Conservation (phyloP, 1,284 basidiomycete genomes). For the Ceratobasidium sp. region DNA sequence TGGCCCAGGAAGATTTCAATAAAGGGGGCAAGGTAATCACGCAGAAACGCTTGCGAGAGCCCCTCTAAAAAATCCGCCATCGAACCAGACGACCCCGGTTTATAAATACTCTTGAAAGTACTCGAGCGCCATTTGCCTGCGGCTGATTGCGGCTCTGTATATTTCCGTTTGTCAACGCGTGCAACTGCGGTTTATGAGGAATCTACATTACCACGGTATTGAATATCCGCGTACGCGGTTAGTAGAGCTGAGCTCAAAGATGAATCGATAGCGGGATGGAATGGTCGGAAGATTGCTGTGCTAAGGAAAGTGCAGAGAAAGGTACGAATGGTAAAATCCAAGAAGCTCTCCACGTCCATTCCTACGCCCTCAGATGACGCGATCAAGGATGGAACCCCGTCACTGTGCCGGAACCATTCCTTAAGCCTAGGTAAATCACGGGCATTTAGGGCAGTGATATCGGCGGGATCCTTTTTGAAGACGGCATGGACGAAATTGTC, state of each 20-base stretch:
- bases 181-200: slow-evolving; percentile 2
- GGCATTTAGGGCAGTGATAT: neutral
- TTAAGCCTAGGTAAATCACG: neutral
- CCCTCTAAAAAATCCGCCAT: neutral
- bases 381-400: neutral
- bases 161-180: neutral
- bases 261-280: slow-evolving; percentile 1
- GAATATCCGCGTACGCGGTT: neutral
- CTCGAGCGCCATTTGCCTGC: slow-evolving; percentile 19
- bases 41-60: neutral
- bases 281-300: slow-evolving; percentile 1
- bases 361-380: neutral
- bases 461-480: neutral
- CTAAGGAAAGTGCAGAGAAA: neutral
- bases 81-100: neutral
- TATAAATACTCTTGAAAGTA: slow-evolving; percentile 26
- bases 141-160: slow-evolving; percentile 7
- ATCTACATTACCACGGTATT: neutral
- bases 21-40: neutral
- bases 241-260: neutral
- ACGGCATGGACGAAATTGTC: neutral
- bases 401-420: neutral
- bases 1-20: slow-evolving; percentile 1
- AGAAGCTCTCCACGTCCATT: slow-evolving; percentile 8
- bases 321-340: slow-evolving; percentile 24